Base-by-base conservation (phyloP, 208 protist species). In the Crithidia brevicula region DNA sequence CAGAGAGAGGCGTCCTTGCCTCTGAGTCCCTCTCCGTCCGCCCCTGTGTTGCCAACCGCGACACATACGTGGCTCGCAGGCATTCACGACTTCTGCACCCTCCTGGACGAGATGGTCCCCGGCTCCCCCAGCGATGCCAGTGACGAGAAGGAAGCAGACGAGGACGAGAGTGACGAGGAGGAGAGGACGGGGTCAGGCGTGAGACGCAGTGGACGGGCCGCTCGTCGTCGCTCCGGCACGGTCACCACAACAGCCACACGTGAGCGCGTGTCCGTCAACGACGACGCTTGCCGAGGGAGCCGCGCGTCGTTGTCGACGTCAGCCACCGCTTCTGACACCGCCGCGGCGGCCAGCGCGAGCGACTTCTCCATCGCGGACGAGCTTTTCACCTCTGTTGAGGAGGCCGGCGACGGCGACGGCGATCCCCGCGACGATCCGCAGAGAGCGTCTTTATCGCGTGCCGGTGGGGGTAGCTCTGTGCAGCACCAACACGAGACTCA, bases 301-400 rank as follows among this genome's bases (percentile, higher is more conserved):
- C 16, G 18, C 7, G 46, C 31, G 33, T 60, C 59, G 7, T 67
- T 49, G 16, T 11, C 25, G 20, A 33, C 30, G n/a, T 70, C 54
- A 1, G 59, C 54, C n/a, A 27, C 66, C 20, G 30, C 47, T 30
- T 74, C 67, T 20, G 33, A 69, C 54, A 56, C 69, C 3, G 53
- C 43, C 10, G 50, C 54, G n/a, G 53, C 60, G 0, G 62, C 53
- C 23, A 69, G 54, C 54, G 43, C 43, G 23, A 58, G 43, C 54
- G 53, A 75, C 36, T 69, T 63, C 60, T 69, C 61, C 45, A 28
- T 64, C 28, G 60, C 59, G 1, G 69, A 61, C 27, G 60, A 75
- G 22, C 43, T 68, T 7, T 68, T 75, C 27, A 63, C 54, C 7
- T 68, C 69, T 16, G 69, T 45, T 0, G 61, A 69, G 42, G 60